phyloP scores from a whole-genome alignment of 2,329 filamentous ascomycete species.

The Fusarium udum region DNA sequence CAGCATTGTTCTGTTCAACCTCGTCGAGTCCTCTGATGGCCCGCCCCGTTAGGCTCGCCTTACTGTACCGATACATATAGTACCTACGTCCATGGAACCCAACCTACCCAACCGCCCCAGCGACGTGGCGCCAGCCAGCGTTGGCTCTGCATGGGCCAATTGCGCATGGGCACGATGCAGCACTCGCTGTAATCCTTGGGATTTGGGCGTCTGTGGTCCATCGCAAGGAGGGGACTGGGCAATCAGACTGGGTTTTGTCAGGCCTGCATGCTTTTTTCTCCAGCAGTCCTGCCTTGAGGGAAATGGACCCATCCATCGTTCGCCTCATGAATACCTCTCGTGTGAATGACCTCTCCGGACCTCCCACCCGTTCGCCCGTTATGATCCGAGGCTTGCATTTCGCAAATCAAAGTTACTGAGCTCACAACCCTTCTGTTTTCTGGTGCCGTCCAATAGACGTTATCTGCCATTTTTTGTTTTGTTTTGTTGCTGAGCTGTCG shows the following conservation, averaged over 20 bases:
- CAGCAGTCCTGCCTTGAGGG: conserved; percentile 7
- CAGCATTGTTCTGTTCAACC: conserved; percentile 31
- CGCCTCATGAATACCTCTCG: conserved; percentile 36
- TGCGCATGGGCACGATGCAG: conserved; percentile 43
- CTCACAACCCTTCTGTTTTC: conserved; percentile 30
- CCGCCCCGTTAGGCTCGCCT: conserved; percentile 36
- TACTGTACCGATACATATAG: conserved; percentile 13
- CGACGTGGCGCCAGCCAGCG: conserved; percentile 45
- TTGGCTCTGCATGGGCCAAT: conserved; percentile 44
- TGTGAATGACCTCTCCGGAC: conserved; percentile 45
- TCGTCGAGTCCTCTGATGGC: conserved; percentile 23
- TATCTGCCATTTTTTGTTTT: conserved; percentile 5
- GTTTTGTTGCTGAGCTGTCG: conserved; percentile 35
- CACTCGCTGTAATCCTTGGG: conserved; percentile 30
- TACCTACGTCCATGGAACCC: conserved; percentile 29
- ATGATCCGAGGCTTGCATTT: conserved; percentile 47
- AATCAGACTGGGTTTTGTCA: conserved; percentile 28
- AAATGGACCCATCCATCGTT: conserved; percentile 33
- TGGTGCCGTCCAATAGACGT: conserved; percentile 32
- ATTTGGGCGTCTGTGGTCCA: conserved; percentile 35
- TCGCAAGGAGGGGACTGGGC: conserved; percentile 41
- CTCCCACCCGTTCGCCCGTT: conserved; percentile 47
- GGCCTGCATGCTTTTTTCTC: conserved; percentile 40
- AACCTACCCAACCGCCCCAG: conserved; percentile 37
- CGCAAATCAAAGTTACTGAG: conserved; percentile 40